These are phyloP conservation scores for Cornus suecica DNA, from an alignment of 148 eudicot species.

Conservation along the genomic window DNA sequence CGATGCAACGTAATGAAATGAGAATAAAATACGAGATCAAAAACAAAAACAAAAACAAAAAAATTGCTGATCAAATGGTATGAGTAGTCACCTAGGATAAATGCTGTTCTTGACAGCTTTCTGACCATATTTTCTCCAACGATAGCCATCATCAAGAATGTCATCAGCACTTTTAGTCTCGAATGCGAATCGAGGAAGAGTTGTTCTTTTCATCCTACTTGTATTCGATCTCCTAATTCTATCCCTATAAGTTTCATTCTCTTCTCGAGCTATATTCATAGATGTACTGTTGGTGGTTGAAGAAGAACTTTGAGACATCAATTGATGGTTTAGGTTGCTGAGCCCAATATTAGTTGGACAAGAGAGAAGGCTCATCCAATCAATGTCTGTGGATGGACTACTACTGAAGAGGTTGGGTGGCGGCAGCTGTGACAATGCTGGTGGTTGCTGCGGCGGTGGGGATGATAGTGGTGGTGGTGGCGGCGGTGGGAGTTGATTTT, in stretches of 20 bases:
- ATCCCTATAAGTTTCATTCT: background rate
- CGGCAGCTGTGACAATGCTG: no score
- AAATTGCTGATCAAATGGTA: no score
- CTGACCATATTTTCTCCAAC: constrained; percentile 82
- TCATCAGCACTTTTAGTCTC: constrained; percentile 67
- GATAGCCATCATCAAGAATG: constrained; percentile 70
- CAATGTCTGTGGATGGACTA: constrained; percentile 35
- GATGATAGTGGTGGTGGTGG: constrained; percentile 1
- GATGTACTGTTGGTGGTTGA: background rate
- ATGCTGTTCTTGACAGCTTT: constrained; percentile 66
- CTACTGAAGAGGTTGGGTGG: constrained; percentile 14
- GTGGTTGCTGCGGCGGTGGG: background rate
- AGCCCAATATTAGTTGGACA: background rate
- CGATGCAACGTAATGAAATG: background rate
- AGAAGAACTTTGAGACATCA: background rate
- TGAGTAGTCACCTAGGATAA: constrained; percentile 51
- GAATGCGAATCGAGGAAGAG: constrained; percentile 51
- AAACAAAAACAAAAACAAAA: no score
- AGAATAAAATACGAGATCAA: no score
- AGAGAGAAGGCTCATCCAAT: constrained; percentile 43
- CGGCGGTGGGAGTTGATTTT: constrained; percentile 11
- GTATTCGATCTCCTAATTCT: constrained; percentile 6
- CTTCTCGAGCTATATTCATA: background rate
- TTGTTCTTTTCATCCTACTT: constrained; percentile 18
- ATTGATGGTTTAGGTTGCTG: background rate